These are phyloP conservation scores for Malania oleifera DNA, from an alignment of 164 flowering plant genomes.

Conservation along the genomic window DNA sequence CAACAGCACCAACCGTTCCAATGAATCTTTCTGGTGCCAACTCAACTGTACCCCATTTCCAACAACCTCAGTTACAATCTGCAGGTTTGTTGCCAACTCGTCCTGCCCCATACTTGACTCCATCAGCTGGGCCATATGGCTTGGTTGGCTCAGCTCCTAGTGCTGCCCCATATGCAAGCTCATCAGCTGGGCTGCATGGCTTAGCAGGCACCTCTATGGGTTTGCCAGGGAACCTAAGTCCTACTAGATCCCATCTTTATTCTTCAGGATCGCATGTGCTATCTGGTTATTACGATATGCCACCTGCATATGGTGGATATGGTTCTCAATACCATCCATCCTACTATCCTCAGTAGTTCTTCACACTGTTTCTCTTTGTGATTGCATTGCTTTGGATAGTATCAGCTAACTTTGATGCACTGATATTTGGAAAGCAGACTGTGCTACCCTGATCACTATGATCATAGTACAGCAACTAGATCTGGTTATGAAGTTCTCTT, in stretches of 20 bases:
- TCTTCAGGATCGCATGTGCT: slow-evolving; percentile 26
- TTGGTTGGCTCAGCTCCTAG: slow-evolving; percentile 5
- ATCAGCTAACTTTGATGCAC: not conserved
- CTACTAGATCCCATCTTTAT: slow-evolving; percentile 23
- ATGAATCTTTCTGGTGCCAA: slow-evolving; percentile 7
- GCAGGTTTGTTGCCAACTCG: slow-evolving; percentile 27
- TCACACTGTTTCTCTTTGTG: slow-evolving; percentile 3
- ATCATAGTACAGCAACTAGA: not conserved
- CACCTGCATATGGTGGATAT: slow-evolving; percentile 30
- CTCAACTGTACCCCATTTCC: slow-evolving; percentile 14
- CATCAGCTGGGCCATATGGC: slow-evolving; percentile 27
- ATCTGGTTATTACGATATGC: slow-evolving; percentile 29
- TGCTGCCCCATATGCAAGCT: too few relatives aligned
- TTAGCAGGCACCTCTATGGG: not conserved
- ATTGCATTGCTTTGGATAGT: too few relatives aligned
- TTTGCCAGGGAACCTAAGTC: slow-evolving; percentile 28
- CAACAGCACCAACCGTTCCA: slow-evolving; percentile 8
- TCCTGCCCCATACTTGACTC: slow-evolving; percentile 20
- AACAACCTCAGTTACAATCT: slow-evolving; percentile 19
- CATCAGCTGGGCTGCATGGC: too few relatives aligned
- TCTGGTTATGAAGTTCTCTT: not conserved
- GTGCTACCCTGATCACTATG: not conserved
- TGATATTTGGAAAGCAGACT: not conserved
- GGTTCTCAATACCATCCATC: slow-evolving; percentile 33
- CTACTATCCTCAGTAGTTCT: slow-evolving; percentile 35